Conservation (phyloP, 441 rosid genomes). For the Brassica balearica region DNA sequence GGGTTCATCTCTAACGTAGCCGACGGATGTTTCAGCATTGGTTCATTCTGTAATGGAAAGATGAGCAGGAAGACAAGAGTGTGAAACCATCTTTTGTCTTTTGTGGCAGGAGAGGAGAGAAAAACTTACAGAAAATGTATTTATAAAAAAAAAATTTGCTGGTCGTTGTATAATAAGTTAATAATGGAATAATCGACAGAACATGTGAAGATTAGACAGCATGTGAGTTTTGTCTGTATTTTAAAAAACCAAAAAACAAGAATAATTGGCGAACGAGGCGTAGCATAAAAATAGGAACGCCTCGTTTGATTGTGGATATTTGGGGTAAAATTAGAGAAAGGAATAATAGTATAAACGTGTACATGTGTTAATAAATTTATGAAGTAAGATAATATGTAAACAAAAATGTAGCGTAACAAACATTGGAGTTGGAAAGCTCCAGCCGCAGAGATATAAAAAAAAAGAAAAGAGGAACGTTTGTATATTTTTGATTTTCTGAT, state of each 20-base stretch:
- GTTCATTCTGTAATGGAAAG: constrained; percentile 65
- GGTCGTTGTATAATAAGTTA: constrained; percentile 6
- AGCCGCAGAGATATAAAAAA: background rate
- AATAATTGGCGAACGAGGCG: constrained; percentile 34
- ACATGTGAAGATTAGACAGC: constrained; percentile 59
- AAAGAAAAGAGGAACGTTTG: background rate
- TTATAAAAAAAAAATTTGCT: background rate
- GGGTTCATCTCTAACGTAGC: constrained; percentile 71
- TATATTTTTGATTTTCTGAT: background rate
- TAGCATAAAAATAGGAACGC: constrained; percentile 23
- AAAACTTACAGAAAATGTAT: constrained; percentile 20
- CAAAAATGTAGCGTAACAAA: background rate
- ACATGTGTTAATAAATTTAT: too few species aligned
- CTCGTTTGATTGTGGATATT: constrained; percentile 31
- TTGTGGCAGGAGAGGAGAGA: constrained; percentile 28
- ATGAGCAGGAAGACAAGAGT: constrained; percentile 63
- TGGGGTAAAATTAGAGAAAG: background rate
- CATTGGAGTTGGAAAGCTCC: background rate
- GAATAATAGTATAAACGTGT: background rate
- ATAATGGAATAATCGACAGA: constrained; percentile 39
- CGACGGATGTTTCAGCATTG: constrained; percentile 69
- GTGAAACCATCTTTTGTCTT: constrained; percentile 36
- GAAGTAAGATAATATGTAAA: background rate
- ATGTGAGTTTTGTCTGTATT: constrained; percentile 55
- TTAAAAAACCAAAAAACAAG: constrained; percentile 36